Evolutionary conservation across 208 protist genomes (phyloP).

Genomic region (Trypanosoma avium): DNA sequence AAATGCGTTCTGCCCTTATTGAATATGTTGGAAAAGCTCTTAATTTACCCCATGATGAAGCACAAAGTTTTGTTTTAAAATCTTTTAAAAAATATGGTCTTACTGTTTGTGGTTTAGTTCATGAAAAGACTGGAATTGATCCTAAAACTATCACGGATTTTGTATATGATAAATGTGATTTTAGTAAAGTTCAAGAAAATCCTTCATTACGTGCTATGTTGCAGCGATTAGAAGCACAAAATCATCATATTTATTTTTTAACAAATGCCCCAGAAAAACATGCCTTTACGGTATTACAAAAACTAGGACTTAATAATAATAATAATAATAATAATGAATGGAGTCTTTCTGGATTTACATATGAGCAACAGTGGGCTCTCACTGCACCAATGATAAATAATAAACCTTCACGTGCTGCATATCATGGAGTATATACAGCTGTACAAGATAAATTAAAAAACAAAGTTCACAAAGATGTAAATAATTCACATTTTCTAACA

Average conservation of each 20-base stretch:
- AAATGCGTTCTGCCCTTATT: slow-evolving; percentile 62
- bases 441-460: slow-evolving; percentile 38
- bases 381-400: slow-evolving; percentile 58
- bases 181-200: slow-evolving; percentile 46
- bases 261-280: slow-evolving; percentile 68
- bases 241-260: slow-evolving; percentile 69
- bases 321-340: slow-evolving; percentile 36
- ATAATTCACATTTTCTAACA: no score
- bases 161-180: slow-evolving; percentile 62
- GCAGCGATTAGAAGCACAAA: slow-evolving; percentile 35
- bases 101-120: slow-evolving; percentile 53
- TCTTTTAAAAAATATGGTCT: slow-evolving; percentile 67
- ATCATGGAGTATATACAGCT: slow-evolving; percentile 49
- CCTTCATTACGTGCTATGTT: slow-evolving; percentile 49
- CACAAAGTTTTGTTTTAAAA: slow-evolving; percentile 26
- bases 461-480: slow-evolving; percentile 21
- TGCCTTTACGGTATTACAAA: slow-evolving; percentile 43
- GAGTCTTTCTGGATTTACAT: slow-evolving; percentile 60
- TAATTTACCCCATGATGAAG: slow-evolving; percentile 35
- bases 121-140: slow-evolving; percentile 48
- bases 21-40: slow-evolving; percentile 38
- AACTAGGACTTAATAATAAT: slow-evolving; percentile 57
- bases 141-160: slow-evolving; percentile 61
- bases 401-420: slow-evolving; percentile 65
- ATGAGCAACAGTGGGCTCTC: slow-evolving; percentile 77